Evolutionary conservation across 306 rosid species (phyloP).

Genomic region (Ormosia semicastrata): DNA sequence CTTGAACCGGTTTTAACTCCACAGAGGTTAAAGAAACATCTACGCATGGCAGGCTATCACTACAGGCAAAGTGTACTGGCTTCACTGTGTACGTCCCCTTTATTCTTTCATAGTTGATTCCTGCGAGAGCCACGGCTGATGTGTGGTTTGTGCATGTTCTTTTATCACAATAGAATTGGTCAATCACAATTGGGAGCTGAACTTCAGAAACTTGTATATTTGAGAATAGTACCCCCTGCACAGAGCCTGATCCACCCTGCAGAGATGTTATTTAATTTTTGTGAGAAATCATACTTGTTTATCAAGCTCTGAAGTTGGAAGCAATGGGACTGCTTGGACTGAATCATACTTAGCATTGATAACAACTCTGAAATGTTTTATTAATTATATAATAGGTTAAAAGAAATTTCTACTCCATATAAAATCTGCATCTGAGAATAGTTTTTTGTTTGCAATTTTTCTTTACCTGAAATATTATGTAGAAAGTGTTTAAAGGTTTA

Average conservation of each 20-base stretch:
- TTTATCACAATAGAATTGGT: slow-evolving; percentile 95
- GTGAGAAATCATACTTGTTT: slow-evolving; percentile 1
- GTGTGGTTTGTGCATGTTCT: slow-evolving; percentile 70
- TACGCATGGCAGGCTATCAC: slow-evolving; percentile 70
- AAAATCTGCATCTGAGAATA: not conserved
- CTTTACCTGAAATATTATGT: not conserved
- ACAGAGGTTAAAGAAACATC: slow-evolving; percentile 65
- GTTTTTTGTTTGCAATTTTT: not conserved
- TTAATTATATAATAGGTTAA: not conserved
- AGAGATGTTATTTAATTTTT: slow-evolving; percentile 9
- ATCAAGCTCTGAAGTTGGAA: not conserved
- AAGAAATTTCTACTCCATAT: not conserved
- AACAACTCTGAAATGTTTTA: not conserved
- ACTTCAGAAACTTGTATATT: slow-evolving; percentile 87
- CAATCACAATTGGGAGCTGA: slow-evolving; percentile 87
- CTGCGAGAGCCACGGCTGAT: slow-evolving; percentile 79
- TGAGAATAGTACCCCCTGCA: slow-evolving; percentile 86
- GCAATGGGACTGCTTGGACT: not conserved
- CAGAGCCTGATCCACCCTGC: slow-evolving; percentile 98
- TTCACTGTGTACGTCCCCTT: slow-evolving; percentile 85
- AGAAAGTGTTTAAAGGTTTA: not conserved
- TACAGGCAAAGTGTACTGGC: slow-evolving; percentile 77
- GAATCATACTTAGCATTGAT: not conserved
- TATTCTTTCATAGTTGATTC: slow-evolving; percentile 85
- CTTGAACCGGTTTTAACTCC: slow-evolving; percentile 61